Percentiles rank a stretch among this genome's conserved stretches.
These are phyloP conservation scores for Maudiozyma pseudohumilis DNA, from an alignment of 805 yeast genomes.

Conservation along the genomic window DNA sequence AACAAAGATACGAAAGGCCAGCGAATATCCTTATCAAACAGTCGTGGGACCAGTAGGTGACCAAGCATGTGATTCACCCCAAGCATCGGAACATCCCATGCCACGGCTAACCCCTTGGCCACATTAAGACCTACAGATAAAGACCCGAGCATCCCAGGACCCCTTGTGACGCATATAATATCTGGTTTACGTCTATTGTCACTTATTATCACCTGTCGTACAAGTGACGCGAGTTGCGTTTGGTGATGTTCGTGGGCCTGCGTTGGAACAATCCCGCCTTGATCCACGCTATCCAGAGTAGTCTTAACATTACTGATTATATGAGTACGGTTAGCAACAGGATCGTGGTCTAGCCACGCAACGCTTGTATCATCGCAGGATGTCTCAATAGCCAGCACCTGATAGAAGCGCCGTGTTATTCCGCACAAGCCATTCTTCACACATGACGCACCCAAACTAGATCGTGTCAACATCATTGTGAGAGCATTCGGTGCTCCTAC, in stretches of 20 bases:
- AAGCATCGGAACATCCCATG: slow-evolving; percentile 64
- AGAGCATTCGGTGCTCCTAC: too few relatives aligned
- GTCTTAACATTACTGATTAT: slow-evolving; percentile 46
- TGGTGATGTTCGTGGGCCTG: slow-evolving; percentile 79
- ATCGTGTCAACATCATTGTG: too few relatives aligned
- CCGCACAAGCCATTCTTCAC: too few relatives aligned
- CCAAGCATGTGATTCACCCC: slow-evolving; percentile 98
- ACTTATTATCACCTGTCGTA: slow-evolving; percentile 30
- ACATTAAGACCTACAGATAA: slow-evolving; percentile 71
- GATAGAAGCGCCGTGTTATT: slow-evolving; percentile 8
- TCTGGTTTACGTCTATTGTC: slow-evolving; percentile 39
- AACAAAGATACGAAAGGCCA: slow-evolving; percentile 70
- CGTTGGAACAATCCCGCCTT: slow-evolving; percentile 85
- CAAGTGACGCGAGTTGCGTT: slow-evolving; percentile 40
- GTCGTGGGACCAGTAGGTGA: slow-evolving; percentile 62
- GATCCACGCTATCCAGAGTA: slow-evolving; percentile 53
- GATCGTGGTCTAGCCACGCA: slow-evolving; percentile 51
- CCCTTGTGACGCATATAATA: slow-evolving; percentile 80
- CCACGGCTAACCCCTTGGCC: slow-evolving; percentile 77
- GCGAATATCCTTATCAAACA: slow-evolving; percentile 33
- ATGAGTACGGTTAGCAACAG: slow-evolving; percentile 11
- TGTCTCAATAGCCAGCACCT: slow-evolving; percentile 78
- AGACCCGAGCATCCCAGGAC: slow-evolving; percentile 95
- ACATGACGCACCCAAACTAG: too few relatives aligned
- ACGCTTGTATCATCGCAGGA: slow-evolving; percentile 96